Conservation (phyloP, 768 basidiomycete species). For the Lentinula boryana region DNA sequence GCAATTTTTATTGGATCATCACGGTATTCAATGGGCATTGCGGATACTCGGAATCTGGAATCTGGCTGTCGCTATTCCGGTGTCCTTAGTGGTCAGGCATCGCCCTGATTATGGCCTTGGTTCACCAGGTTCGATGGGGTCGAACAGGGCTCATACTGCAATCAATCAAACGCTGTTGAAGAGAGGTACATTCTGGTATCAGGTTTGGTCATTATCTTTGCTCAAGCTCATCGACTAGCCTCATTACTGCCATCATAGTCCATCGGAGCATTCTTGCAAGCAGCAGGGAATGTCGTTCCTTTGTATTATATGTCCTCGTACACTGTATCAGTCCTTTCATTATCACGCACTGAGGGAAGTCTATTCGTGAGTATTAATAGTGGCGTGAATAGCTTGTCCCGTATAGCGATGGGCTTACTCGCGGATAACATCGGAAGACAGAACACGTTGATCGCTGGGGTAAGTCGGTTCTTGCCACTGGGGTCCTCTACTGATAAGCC, state of each 20-base stretch:
- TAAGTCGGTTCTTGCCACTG: constrained; percentile 21
- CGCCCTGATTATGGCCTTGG: not conserved
- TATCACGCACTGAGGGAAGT: constrained; percentile 29
- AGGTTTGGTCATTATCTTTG: constrained; percentile 18
- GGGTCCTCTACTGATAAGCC: not conserved
- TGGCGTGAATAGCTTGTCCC: constrained; percentile 35
- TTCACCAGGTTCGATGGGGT: constrained; percentile 4
- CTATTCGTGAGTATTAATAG: constrained; percentile 35
- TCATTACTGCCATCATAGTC: constrained; percentile 16
- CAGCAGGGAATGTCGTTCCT: constrained; percentile 38
- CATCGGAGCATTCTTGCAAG: constrained; percentile 34
- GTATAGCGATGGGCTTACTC: constrained; percentile 32
- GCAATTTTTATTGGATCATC: constrained; percentile 25
- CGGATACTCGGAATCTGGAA: constrained; percentile 37
- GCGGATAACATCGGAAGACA: constrained; percentile 38
- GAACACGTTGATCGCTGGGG: constrained; percentile 27
- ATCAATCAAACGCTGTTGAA: constrained; percentile 30
- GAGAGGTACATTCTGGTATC: constrained; percentile 34
- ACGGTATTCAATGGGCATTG: constrained; percentile 29
- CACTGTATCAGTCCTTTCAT: constrained; percentile 31
- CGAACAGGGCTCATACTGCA: constrained; percentile 18
- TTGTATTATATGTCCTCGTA: constrained; percentile 38
- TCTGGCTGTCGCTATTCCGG: constrained; percentile 27
- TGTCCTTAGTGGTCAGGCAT: constrained; percentile 27
- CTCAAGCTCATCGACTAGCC: not conserved